Base-by-base conservation (phyloP, 805 yeast genomes). In the Zygoascus tannicola region DNA sequence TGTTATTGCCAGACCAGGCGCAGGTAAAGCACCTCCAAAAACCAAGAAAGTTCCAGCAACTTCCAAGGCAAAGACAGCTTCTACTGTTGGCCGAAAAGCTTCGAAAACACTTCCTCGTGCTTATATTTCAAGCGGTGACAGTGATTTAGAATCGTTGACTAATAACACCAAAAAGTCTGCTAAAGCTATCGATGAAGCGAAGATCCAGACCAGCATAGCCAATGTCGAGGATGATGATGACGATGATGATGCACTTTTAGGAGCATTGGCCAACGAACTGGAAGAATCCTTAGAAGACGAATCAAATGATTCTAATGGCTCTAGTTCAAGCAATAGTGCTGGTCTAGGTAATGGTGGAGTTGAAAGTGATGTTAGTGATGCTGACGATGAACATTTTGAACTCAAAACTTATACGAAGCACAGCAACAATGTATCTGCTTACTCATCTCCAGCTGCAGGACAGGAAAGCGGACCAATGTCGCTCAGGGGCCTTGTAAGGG, bases 201-300 rank as follows among this genome's bases (percentile, higher is more conserved):
- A 46, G 14, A n/a, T n/a, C n/a, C n/a, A n/a, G n/a, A n/a, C n/a
- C n/a, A n/a, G n/a, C n/a, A n/a, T n/a, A n/a, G n/a, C n/a, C n/a
- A n/a, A n/a, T n/a, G n/a, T n/a, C n/a, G n/a, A n/a, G n/a, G 42
- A 47, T 22, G 50, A 47, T 19, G 60, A 55, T n/a, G 61, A 56
- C 20, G 60, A 55, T 12, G 57, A 58, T 34, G 58, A 56, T 33
- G 60, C 52, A 22, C 43, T 57, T 3, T 55, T 56, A 4, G 59
- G 56, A 4, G 62, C 55, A 8, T 50, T 59, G 16, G 63, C 60
- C 5, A 57, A 53, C 38, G 62, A 57, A 30, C 48, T 59, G 10
- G 61, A 50, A 32, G 61, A 55, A 23, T 45, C 53, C 1, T 46
- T 53, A 4, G 56, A 50, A 28, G 53, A 51, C 12, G 49, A 51